Evolutionary conservation across 169 alveolate genomes (phyloP).

Genomic region (Theileria parva): DNA sequence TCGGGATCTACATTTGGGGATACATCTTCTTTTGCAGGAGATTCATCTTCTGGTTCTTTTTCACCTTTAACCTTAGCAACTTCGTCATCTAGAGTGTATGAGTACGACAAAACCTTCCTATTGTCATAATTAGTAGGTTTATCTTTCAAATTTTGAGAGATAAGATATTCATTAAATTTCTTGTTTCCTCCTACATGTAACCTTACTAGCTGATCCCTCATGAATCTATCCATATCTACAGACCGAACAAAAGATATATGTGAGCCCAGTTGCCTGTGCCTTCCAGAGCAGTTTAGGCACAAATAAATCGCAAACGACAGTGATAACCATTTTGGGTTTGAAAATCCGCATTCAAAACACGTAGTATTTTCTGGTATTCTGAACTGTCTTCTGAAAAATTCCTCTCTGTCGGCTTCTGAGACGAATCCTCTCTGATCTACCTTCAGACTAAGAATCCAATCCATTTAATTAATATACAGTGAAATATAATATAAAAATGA

Average conservation of each 20-base stretch:
- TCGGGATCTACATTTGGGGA: slow-evolving; percentile 1
- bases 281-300: slow-evolving; percentile 95
- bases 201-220: slow-evolving; percentile 81
- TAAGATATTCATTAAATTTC: slow-evolving; percentile 56
- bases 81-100: slow-evolving; percentile 47
- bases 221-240: slow-evolving; percentile 88
- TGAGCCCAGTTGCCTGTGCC: slow-evolving; percentile 94
- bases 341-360: slow-evolving; percentile 94
- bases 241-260: slow-evolving; percentile 93
- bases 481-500: no score
- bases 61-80: neutral
- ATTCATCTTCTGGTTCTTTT: neutral
- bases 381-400: slow-evolving; percentile 71
- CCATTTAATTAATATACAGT: slow-evolving; percentile 16
- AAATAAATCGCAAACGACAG: slow-evolving; percentile 91
- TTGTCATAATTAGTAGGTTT: slow-evolving; percentile 41
- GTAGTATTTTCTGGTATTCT: slow-evolving; percentile 75
- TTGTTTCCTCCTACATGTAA: slow-evolving; percentile 76
- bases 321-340: slow-evolving; percentile 96
- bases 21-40: slow-evolving; percentile 8
- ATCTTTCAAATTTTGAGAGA: slow-evolving; percentile 18
- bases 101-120: slow-evolving; percentile 30
- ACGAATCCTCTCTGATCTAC: slow-evolving; percentile 82
- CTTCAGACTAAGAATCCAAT: slow-evolving; percentile 55
- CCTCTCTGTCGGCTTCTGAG: slow-evolving; percentile 75